Conservation (phyloP, 805 yeast genomes). For the Wickerhamiella allomyrinae region DNA sequence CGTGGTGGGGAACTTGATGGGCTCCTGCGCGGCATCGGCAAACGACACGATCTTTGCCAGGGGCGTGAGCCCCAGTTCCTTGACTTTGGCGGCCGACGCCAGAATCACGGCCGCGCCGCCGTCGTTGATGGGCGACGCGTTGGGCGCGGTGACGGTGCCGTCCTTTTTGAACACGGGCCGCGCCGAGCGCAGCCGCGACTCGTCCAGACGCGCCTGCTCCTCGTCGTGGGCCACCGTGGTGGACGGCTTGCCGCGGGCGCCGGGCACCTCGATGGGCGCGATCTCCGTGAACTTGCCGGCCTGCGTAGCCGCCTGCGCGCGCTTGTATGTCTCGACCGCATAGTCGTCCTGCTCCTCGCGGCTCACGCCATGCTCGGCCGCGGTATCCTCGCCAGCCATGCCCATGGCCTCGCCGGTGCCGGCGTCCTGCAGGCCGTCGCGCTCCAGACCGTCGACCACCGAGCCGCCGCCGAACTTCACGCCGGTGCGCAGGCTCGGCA, state of each 20-base stretch:
- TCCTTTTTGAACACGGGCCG: conserved; percentile 92
- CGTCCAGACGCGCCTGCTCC: conserved; percentile 67
- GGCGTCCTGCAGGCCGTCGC: conserved; percentile 89
- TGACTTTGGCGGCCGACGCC: conserved; percentile 70
- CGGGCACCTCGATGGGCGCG: conserved; percentile 78
- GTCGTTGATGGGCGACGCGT: conserved; percentile 91
- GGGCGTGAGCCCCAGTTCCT: conserved; percentile 78
- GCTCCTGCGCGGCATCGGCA: conserved; percentile 97
- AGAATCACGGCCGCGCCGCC: conserved; percentile 94
- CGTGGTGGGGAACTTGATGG: conserved; percentile 90
- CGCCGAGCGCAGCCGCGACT: conserved; percentile 60
- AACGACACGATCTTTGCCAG: conserved; percentile 80
- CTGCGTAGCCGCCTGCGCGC: conserved; percentile 68
- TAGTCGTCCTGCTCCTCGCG: conserved; percentile 84
- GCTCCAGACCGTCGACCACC: conserved; percentile 76
- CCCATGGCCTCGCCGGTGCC: conserved; percentile 89
- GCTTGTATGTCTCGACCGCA: conserved; percentile 72
- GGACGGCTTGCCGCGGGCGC: conserved; percentile 78
- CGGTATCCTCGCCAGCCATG: conserved; percentile 93
- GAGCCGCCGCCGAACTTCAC: conserved; percentile 75
- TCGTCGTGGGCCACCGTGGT: conserved; percentile 61
- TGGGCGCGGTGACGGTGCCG: conserved; percentile 95
- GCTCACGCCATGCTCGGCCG: conserved; percentile 57
- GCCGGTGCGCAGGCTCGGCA: conserved; percentile 75
- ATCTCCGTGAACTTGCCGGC: conserved; percentile 80